A percentile compares a stretch with the other conserved stretches of the same genome.
phyloP scores from a whole-genome alignment of 108 stramenopile species.

The Parmales sp. region DNA sequence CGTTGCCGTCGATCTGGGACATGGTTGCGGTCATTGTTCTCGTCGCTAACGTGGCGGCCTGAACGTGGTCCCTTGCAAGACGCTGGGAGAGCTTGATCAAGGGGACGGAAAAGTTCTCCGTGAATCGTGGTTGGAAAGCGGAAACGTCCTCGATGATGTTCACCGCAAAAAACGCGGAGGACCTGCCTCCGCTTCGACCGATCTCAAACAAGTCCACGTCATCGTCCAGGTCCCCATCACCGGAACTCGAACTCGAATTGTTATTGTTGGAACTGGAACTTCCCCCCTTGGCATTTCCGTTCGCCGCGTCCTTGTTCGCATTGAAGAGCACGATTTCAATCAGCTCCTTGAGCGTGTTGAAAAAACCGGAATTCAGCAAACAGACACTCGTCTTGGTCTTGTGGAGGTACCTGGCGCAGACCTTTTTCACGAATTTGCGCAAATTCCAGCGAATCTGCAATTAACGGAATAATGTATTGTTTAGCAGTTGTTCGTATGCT shows the following conservation, averaged over 20 bases:
- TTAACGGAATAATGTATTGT: too few relatives aligned
- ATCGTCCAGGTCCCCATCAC: neutral
- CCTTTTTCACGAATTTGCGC: neutral
- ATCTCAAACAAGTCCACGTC: conserved; percentile 3
- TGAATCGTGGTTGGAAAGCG: conserved; percentile 18
- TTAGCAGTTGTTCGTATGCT: too few relatives aligned
- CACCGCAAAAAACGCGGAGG: conserved; percentile 35
- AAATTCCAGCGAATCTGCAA: neutral
- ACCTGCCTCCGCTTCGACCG: conserved; percentile 9
- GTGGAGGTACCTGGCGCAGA: neutral
- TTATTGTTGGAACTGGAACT: neutral
- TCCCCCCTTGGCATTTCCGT: neutral
- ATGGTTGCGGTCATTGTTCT: conserved; percentile 6
- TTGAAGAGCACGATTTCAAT: neutral
- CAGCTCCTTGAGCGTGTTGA: conserved; percentile 21
- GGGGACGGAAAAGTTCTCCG: conserved; percentile 36
- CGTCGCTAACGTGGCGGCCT: neutral
- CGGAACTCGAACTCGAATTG: neutral
- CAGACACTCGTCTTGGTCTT: neutral
- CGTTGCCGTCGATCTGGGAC: conserved; percentile 20
- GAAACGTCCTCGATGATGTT: conserved; percentile 40
- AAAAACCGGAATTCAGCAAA: neutral
- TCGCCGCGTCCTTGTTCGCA: neutral
- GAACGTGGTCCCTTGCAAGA: conserved; percentile 31
- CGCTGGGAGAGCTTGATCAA: conserved; percentile 34